Evolutionary conservation across 805 yeast species (phyloP).

Genomic region (Hanseniaspora guilliermondii): DNA sequence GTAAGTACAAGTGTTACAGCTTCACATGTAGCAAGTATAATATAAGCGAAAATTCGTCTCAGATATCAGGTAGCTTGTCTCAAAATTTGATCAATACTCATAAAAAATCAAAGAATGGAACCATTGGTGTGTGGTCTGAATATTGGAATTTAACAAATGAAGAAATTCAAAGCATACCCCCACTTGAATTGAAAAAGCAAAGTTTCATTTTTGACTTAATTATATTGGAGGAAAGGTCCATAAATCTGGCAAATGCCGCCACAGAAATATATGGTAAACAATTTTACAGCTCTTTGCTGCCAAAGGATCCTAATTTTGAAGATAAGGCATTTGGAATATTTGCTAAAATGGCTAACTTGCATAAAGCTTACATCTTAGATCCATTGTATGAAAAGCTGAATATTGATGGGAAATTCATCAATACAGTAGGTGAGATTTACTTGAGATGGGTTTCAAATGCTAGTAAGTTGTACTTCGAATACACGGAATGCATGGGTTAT

Average conservation of each 20-base stretch:
- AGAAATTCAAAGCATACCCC: conserved; percentile 40
- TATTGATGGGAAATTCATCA: conserved; percentile 54
- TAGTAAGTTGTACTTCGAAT: conserved; percentile 39
- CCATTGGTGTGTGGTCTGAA: conserved; percentile 46
- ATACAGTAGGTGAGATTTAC: conserved; percentile 50
- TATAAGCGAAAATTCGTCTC: neutral
- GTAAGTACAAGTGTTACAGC: conserved; percentile 6
- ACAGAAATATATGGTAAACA: conserved; percentile 42
- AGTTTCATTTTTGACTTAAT: conserved; percentile 66
- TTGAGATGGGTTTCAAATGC: conserved; percentile 54
- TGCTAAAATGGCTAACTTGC: conserved; percentile 41
- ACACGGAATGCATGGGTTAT: conserved; percentile 49
- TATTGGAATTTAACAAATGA: conserved; percentile 52
- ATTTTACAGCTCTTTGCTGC: conserved; percentile 34
- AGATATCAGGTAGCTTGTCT: neutral
- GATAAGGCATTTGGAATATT: conserved; percentile 48
- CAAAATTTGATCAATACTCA: neutral
- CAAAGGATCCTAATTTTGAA: conserved; percentile 44
- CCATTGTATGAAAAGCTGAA: conserved; percentile 48
- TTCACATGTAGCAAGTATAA: conserved; percentile 3
- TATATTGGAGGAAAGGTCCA: conserved; percentile 55
- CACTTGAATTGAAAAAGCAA: conserved; percentile 48
- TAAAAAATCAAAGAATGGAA: conserved; percentile 19
- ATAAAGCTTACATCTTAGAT: conserved; percentile 40
- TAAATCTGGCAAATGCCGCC: conserved; percentile 54